Evolutionary conservation across 768 basidiomycete genomes (phyloP), one percentile per base, ranked within the genome.

Genomic region (Lentinula boryana): DNA sequence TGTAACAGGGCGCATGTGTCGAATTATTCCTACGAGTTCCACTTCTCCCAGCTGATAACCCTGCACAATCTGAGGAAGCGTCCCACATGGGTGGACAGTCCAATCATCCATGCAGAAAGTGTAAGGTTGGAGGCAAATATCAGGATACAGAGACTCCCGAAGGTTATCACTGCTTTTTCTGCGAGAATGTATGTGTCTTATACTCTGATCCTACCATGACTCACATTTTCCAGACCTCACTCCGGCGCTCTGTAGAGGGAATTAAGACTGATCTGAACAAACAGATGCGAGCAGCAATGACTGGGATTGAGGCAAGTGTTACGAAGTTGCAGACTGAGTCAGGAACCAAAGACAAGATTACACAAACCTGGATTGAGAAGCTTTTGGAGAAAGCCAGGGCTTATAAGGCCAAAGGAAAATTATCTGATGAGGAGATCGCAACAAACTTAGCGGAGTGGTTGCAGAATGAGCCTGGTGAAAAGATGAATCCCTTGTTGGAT

Each of bases 71-170:
- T 49, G 73, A 78, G 62, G 62, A 65, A 2, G 72, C 69, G 3
- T 71, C 72, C 0, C 80, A 82, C 36, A 78, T 76, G 44, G 77
- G 80, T 0, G 66, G 69, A 0, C 68, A 72, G 0, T 76, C 77
- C 9, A 82, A 81, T 49, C 61, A 69, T 6, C 71, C 69, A 3
- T 83, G 80, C 56, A 64, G 73, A 1, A 78, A 75, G 63, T 81
- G 79, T 50, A 3, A 68, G 38, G 69, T 71, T 18, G 75, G 80
- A 1, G 75, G 79, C 0, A 66, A 70, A 0, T 67, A 71, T 27
- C 65, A 70, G 55, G 44, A 67, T 3, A 79, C 77, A 46, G 65
- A 66, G 48, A 64, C 69, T 0, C 65, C 76, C 40, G 57, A 66
- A 1, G 76, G 79, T 0, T 80, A 70, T 64, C 66, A 73, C 54